Conservation (phyloP, 768 basidiomycete genomes). For the Epithele typhae region DNA sequence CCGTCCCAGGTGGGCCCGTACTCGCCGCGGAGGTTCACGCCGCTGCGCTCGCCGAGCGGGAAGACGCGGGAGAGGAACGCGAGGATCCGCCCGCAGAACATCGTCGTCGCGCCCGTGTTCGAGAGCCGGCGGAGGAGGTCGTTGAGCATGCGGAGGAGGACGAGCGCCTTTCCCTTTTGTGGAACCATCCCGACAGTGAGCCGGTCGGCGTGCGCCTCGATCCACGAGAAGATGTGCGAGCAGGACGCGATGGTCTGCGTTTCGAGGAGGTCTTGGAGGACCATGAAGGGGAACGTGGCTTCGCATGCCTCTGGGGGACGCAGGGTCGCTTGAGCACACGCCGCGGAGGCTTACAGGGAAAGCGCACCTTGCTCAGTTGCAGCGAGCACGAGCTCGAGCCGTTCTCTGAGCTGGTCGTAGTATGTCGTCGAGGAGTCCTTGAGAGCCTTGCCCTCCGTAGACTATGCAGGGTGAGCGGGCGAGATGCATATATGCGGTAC, state of each 20-base stretch:
- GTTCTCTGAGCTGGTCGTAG: slow-evolving; percentile 54
- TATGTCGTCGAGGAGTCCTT: slow-evolving; percentile 49
- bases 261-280: slow-evolving; percentile 81
- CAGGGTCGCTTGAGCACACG: not conserved
- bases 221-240: slow-evolving; percentile 85
- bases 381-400: slow-evolving; percentile 68
- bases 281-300: slow-evolving; percentile 61
- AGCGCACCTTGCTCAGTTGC: slow-evolving; percentile 73
- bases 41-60: slow-evolving; percentile 83
- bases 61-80: slow-evolving; percentile 84
- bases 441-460: slow-evolving; percentile 63
- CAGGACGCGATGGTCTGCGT: slow-evolving; percentile 82
- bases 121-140: slow-evolving; percentile 83
- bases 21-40: slow-evolving; percentile 88
- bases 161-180: slow-evolving; percentile 83
- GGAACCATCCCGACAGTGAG: slow-evolving; percentile 79
- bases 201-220: slow-evolving; percentile 65
- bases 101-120: slow-evolving; percentile 79
- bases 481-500: not conserved
- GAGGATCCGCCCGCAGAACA: slow-evolving; percentile 86
- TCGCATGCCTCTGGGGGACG: slow-evolving; percentile 66
- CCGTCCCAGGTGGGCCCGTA: slow-evolving; percentile 79
- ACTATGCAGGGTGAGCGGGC: slow-evolving; percentile 33
- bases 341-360: not conserved
- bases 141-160: slow-evolving; percentile 80